Percentiles rank a stretch among this genome's conserved stretches.
These are phyloP conservation scores for Ligustrum vulgare DNA, from an alignment of 257 asterid species.

Conservation along the genomic window DNA sequence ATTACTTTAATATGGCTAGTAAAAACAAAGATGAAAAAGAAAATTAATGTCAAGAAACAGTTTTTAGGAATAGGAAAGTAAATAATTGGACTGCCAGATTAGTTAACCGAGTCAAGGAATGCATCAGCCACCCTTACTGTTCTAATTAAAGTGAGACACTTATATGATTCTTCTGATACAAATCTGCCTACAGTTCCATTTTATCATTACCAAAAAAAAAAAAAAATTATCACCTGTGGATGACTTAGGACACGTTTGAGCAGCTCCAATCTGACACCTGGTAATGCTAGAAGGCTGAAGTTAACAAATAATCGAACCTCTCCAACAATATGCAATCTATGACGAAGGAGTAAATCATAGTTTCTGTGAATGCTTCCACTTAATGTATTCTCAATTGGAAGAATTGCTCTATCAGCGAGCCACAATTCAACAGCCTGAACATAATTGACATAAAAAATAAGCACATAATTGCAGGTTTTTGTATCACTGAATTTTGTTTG, in stretches of 20 bases:
- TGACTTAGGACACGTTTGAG: slow-evolving; percentile 33
- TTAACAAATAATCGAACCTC: slow-evolving; percentile 33
- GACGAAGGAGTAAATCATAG: slow-evolving; percentile 36
- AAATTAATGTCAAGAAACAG: neutral
- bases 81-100: neutral
- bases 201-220: neutral
- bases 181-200: neutral
- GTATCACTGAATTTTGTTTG: neutral
- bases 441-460: neutral
- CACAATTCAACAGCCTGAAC: slow-evolving; percentile 33
- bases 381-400: slow-evolving; percentile 32
- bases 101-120: neutral
- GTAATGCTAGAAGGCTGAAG: slow-evolving; percentile 31
- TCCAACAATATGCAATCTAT: slow-evolving; percentile 35
- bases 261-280: slow-evolving; percentile 25
- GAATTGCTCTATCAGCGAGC: slow-evolving; percentile 34
- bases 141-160: neutral
- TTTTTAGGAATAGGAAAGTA: neutral
- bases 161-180: neutral
- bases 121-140: neutral
- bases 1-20: neutral
- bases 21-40: neutral
- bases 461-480: neutral
- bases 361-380: slow-evolving; percentile 35
- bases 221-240: slow-evolving; percentile 23